Base-by-base conservation (phyloP, 352 stramenopile species). In the Phytophthora parvispora region DNA sequence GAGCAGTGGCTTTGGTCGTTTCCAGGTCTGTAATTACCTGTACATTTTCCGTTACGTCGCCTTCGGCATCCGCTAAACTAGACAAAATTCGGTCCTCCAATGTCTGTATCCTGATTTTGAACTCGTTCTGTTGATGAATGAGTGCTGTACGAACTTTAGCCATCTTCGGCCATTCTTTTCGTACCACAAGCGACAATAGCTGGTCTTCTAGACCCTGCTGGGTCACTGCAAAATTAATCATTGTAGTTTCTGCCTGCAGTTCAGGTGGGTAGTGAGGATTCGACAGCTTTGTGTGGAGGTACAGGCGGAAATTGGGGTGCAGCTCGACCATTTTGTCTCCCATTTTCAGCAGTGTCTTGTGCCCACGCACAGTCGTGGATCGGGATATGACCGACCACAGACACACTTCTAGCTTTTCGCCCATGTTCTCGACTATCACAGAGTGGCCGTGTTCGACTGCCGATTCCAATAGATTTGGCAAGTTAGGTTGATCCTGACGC, bases 21-120 rank as follows among this genome's bases (percentile, higher is more conserved):
- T 99, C 96, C 22, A 99, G 75, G 22, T 97, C 94, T 24, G 95
- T 95, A 49, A 99, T 99, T 15, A 99, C 78, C 55, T 98, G 91
- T 6, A 99, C 96, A 69, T 99, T 98, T 72, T 99, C 95, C 6
- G 95, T 99, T 31, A 99, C 78, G 42, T 97, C 76, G 50, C 88
- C 86, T 61, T 97, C 87, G 29, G 95, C 73, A 63, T 97, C 80
- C 10, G 86, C 85, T 29, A 98, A 72, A 43, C 84, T 93, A 2
- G 75, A 83, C 18, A 98, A 60, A 57, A 98, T 98, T 1, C 96
- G 82, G 49, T 98, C 92, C 68, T 98, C 94, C 4, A 98, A 64
- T 12, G 89, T 78, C 51, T 95, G 83, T 8, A 98, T 77, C 2
- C 77, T 77, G 53, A 98, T 92, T 70, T 95, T 97, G 71, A 97